Evolutionary conservation across 2,329 filamentous ascomycete genomes (phyloP), one percentile per base, ranked within the genome.

Genomic region (Beauveria brongniartii): DNA sequence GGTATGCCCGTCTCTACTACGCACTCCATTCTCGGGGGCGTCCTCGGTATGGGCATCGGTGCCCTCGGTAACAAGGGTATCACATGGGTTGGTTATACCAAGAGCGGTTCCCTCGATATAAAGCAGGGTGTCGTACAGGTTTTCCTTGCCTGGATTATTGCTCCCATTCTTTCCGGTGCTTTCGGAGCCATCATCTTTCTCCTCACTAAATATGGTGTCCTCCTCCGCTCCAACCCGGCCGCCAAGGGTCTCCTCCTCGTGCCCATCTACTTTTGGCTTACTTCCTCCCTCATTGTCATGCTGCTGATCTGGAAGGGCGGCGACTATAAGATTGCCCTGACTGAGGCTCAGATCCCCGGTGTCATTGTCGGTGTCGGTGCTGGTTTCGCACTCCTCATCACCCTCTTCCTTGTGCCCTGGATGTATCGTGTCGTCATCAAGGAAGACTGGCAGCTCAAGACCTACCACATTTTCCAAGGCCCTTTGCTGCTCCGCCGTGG

Each of bases 1-100:
- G 82, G 82, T 43, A 75, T 84, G 64, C 84, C 83, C 41, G 82
- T 86, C 22, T 85, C 82, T 0, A 85, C 84, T 4, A 86, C 83
- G 1, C 82, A 86, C 69, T 83, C 82, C 14, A 78, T 86, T 63
- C 78, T 86, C 63, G 82, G 81, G 20, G 82, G 82, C 64, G 77
- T 87, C 34, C 74, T 85, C 60, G 84, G 84, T 61, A 82, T 84
- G 67, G 83, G 83, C 50, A 75, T 87, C 43, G 83, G 82, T 14
- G 71, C 77, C 10, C 72, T 85, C 30, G 83, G 83, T 6, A 71
- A 74, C 2, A 61, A 71, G 2, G 79, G 80, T 63, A 74, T 87
- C 54, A 77, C 79, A 60, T 87, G 85, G 81, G 69, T 78, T 16
- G 80, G 72, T 50, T 72, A 79, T 62, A 74, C 71, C 10, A 67